Conservation (phyloP, 2,329 filamentous ascomycete species). For the Achaetomium macrosporum region DNA sequence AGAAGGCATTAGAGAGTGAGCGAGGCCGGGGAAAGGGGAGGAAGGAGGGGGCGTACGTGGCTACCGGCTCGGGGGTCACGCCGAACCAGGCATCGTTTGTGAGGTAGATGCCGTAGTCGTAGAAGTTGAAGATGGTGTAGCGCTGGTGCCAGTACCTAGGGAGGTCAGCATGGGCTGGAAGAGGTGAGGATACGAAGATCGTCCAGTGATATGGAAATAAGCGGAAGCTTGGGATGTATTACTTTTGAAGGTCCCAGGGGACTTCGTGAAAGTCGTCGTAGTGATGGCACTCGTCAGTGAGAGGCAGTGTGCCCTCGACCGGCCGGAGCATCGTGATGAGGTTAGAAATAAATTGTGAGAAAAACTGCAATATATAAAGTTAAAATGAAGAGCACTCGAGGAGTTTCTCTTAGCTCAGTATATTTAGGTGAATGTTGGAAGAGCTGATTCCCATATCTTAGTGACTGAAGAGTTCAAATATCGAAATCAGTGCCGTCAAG, state of each 20-base stretch:
- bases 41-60: conserved; percentile 49
- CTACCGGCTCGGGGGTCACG: conserved; percentile 89
- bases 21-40: neutral
- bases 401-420: too few species aligned
- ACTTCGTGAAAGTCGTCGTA: conserved; percentile 67
- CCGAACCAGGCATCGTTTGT: conserved; percentile 96
- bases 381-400: too few species aligned
- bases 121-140: conserved; percentile 78
- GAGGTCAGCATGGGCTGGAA: conserved; percentile 2
- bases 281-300: conserved; percentile 65
- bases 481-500: too few species aligned
- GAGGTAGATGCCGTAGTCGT: conserved; percentile 82
- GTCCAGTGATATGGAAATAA: neutral
- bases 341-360: neutral
- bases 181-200: neutral
- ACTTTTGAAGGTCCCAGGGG: conserved; percentile 82
- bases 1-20: conserved; percentile 16
- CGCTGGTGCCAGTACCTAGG: conserved; percentile 84
- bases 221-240: conserved; percentile 23
- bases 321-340: conserved; percentile 30
- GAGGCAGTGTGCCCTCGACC: conserved; percentile 41
- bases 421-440: too few species aligned
- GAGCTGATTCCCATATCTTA: too few species aligned
- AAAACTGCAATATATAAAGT: neutral
- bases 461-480: too few species aligned